Evolutionary conservation across 106 monocot species (phyloP).

Genomic region (Gastrodia elata): DNA sequence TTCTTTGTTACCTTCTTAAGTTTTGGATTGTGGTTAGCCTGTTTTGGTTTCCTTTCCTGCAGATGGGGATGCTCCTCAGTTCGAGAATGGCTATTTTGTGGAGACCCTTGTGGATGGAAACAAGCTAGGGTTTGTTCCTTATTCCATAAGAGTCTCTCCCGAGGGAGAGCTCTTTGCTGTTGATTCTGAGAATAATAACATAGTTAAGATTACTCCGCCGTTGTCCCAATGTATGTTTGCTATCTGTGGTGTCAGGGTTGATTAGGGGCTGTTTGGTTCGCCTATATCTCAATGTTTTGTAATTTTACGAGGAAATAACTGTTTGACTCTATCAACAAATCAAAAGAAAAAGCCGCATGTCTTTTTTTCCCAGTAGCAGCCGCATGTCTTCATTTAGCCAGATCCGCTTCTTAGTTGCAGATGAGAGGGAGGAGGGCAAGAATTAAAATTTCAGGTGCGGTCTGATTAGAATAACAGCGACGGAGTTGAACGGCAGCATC

Average conservation of each 20-base stretch:
- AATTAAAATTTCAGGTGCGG: too few species aligned
- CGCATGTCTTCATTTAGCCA: too few species aligned
- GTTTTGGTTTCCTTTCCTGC: conserved; percentile 11
- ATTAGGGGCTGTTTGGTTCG: too few species aligned
- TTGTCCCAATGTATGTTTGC: conserved; percentile 68
- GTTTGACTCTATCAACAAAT: too few species aligned
- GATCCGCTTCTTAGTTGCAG: too few species aligned
- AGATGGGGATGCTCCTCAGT: conserved; percentile 75
- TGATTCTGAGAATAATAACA: conserved; percentile 64
- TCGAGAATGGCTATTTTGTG: conserved; percentile 84
- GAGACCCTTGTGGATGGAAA: conserved; percentile 91
- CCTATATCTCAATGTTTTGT: too few species aligned
- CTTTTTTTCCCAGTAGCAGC: too few species aligned
- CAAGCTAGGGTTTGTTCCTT: conserved; percentile 78
- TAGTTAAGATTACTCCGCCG: conserved; percentile 60
- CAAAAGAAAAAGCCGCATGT: too few species aligned
- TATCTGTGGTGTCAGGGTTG: not conserved
- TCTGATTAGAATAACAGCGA: too few species aligned
- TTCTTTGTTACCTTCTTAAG: not conserved
- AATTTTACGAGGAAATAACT: too few species aligned
- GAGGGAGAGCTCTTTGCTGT: conserved; percentile 89
- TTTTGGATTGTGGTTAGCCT: not conserved
- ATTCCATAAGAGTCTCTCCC: conserved; percentile 73
- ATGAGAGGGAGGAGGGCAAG: too few species aligned
- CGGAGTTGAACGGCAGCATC: too few species aligned